A percentile compares a stretch with the other conserved stretches of the same genome.
These are phyloP conservation scores for Capsella rubella DNA, from an alignment of 441 rosid species.

Conservation along the genomic window DNA sequence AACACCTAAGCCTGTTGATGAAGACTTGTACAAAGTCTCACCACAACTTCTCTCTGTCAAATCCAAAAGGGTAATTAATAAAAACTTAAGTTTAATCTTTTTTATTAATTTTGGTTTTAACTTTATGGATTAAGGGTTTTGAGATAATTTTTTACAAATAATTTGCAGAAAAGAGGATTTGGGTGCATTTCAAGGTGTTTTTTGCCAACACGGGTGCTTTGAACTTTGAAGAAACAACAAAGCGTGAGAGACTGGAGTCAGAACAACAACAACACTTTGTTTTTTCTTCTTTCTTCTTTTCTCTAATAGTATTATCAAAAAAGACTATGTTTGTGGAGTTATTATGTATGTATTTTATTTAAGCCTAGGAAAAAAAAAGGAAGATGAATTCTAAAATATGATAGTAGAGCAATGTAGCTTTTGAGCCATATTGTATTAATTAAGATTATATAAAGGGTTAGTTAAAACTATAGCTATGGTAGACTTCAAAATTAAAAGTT, in stretches of 20 bases:
- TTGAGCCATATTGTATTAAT: conserved; percentile 14
- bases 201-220: conserved; percentile 42
- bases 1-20: conserved; percentile 80
- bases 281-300: neutral
- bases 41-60: conserved; percentile 70
- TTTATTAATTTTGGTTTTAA: neutral
- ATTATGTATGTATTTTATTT: conserved; percentile 19
- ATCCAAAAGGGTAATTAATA: conserved; percentile 53
- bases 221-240: conserved; percentile 13
- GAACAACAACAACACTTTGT: conserved; percentile 12
- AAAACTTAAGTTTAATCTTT: neutral
- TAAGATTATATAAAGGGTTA: no score
- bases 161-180: conserved; percentile 36
- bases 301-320: conserved; percentile 1
- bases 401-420: conserved; percentile 23
- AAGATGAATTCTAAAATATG: conserved; percentile 3
- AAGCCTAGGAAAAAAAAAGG: neutral
- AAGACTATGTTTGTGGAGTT: conserved; percentile 17
- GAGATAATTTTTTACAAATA: neutral
- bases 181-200: conserved; percentile 48
- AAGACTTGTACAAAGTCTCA: conserved; percentile 88
- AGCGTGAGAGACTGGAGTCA: conserved; percentile 33
- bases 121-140: neutral
- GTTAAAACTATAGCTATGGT: no score
- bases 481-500: no score